A percentile compares a stretch with the other conserved stretches of the same genome.
Conservation (phyloP, 768 basidiomycete species). For the Pleurotus sapidus region DNA sequence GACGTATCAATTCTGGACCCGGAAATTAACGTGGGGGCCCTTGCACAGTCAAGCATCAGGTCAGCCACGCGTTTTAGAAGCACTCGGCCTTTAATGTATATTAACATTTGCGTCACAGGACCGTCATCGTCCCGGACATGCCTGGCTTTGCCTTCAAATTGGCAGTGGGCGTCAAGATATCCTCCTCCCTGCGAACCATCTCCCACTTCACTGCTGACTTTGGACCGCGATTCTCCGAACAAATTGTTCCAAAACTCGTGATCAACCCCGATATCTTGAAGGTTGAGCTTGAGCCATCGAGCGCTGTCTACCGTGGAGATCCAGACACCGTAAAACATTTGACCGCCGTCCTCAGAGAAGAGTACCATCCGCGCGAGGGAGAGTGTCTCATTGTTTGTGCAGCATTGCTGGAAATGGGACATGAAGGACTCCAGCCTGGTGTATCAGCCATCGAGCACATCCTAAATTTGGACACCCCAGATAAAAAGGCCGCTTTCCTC, state of each 20-base stretch:
- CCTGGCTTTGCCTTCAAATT: conserved; percentile 47
- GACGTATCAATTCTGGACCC: conserved; percentile 38
- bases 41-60: conserved; percentile 56
- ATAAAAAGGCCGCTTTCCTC: conserved; percentile 44
- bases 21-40: conserved; percentile 37
- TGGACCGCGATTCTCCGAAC: conserved; percentile 51
- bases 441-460: conserved; percentile 45
- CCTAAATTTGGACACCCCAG: conserved; percentile 42
- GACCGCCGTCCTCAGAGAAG: conserved; percentile 45
- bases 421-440: conserved; percentile 34
- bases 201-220: conserved; percentile 58
- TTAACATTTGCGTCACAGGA: conserved; percentile 26
- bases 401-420: conserved; percentile 52
- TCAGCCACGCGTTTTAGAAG: conserved; percentile 12
- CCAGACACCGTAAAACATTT: conserved; percentile 51
- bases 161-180: conserved; percentile 54
- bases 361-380: conserved; percentile 32
- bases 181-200: conserved; percentile 55
- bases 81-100: conserved; percentile 5
- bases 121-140: conserved; percentile 43
- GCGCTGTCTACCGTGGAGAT: conserved; percentile 41
- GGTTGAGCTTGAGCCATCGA: conserved; percentile 47
- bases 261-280: conserved; percentile 38
- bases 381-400: conserved; percentile 49
- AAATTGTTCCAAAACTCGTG: conserved; percentile 46